These are phyloP conservation scores for Paramecium tetraurelia DNA, from an alignment of 73 alveolate species.

Conservation along the genomic window DNA sequence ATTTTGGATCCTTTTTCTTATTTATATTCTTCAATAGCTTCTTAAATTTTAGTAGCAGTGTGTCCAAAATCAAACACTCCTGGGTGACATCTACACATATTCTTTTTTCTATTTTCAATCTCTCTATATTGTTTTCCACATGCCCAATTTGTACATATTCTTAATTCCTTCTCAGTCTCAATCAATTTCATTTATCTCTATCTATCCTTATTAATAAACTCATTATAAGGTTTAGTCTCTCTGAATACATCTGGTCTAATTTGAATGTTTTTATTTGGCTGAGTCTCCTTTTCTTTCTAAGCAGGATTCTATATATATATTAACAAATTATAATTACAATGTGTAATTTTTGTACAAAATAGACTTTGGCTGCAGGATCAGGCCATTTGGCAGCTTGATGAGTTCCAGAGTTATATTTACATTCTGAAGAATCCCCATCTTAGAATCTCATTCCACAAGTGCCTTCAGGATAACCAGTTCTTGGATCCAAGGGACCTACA, in stretches of 20 bases:
- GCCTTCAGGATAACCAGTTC: slow-evolving; percentile 87
- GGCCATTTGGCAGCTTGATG: slow-evolving; percentile 95
- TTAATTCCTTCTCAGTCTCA: slow-evolving; percentile 75
- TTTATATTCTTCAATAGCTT: slow-evolving; percentile 71
- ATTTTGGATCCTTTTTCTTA: slow-evolving; percentile 70
- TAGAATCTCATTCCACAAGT: slow-evolving; percentile 89
- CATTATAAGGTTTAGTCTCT: slow-evolving; percentile 67
- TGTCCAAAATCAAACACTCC: slow-evolving; percentile 99
- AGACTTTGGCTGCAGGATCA: slow-evolving; percentile 94
- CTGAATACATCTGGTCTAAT: slow-evolving; percentile 74
- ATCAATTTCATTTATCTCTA: slow-evolving; percentile 62
- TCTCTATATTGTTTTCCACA: slow-evolving; percentile 87
- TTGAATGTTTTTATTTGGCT: background rate
- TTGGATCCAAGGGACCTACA: slow-evolving; percentile 92
- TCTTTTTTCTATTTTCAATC: slow-evolving; percentile 62
- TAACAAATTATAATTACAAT: slow-evolving; percentile 14
- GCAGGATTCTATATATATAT: slow-evolving; percentile 71
- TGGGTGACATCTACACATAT: slow-evolving; percentile 94
- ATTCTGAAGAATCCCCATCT: slow-evolving; percentile 72
- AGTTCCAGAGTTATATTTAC: slow-evolving; percentile 87
- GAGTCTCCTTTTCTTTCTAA: slow-evolving; percentile 51
- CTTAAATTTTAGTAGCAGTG: slow-evolving; percentile 80
- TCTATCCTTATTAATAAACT: slow-evolving; percentile 67
- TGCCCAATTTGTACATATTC: slow-evolving; percentile 92
- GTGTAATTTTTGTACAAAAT: slow-evolving; percentile 82